Percentiles rank a stretch among this genome's conserved stretches.
Conservation (phyloP, 2,329 filamentous ascomycete species). For the Pyricularia pennisetigena region DNA sequence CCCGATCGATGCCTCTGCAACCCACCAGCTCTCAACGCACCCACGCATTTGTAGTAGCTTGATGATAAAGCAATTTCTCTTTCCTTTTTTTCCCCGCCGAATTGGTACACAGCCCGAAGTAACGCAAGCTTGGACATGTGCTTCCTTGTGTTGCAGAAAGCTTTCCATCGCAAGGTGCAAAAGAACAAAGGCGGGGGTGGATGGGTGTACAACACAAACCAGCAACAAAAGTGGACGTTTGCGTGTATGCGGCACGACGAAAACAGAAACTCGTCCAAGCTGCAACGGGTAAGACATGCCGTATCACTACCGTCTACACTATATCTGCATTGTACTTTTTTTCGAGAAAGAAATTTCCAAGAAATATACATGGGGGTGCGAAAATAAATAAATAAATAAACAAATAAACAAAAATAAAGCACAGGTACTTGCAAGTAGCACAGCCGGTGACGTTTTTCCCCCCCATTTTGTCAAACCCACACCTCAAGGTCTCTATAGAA, state of each 20-base stretch:
- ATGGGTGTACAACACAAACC: not conserved
- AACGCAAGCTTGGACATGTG: not conserved
- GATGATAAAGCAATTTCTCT: conserved; percentile 6
- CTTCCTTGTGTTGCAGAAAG: not conserved
- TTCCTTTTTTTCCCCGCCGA: not conserved
- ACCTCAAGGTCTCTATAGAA: not conserved
- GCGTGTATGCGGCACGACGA: not conserved
- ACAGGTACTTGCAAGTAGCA: not conserved
- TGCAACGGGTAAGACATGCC: not conserved
- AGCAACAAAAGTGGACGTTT: not conserved
- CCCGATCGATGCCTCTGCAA: not conserved
- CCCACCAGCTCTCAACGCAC: not conserved
- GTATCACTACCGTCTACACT: not conserved
- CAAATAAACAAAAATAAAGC: not conserved
- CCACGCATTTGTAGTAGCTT: not conserved
- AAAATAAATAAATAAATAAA: not conserved
- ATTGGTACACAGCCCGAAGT: not conserved
- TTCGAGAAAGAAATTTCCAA: not conserved
- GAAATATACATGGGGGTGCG: not conserved
- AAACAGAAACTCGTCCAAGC: not conserved
- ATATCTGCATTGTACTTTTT: not conserved
- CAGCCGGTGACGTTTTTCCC: not conserved
- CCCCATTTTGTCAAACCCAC: not conserved
- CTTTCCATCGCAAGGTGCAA: not conserved
- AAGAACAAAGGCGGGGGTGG: not conserved